Conservation (phyloP, 148 eudicot genomes). For the Rhododendron kiyosumense region DNA sequence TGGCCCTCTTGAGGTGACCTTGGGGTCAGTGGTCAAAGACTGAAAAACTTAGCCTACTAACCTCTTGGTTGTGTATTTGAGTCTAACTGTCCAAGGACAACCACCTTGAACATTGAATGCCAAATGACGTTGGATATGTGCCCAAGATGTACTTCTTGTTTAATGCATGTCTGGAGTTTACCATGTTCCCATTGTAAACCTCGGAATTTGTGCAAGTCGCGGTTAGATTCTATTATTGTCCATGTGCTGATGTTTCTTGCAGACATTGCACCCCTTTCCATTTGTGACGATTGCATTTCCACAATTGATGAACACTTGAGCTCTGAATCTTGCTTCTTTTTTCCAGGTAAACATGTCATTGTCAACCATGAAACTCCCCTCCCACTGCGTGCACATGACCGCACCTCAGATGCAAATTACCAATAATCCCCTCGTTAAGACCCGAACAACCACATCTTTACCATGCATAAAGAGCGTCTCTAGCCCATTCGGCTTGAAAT, state of each 20-base stretch:
- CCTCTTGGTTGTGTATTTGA: neutral
- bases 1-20: neutral
- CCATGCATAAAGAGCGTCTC: conserved; percentile 29
- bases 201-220: neutral
- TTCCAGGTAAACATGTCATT: conserved; percentile 26
- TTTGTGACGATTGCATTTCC: neutral
- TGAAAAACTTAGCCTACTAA: neutral
- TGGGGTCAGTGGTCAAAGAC: no score
- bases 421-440: conserved; percentile 19
- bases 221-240: neutral
- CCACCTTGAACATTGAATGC: neutral
- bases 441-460: conserved; percentile 18
- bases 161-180: neutral
- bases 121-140: neutral
- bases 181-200: neutral
- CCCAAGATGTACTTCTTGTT: neutral
- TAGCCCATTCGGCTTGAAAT: conserved; percentile 39
- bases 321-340: neutral
- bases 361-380: conserved; percentile 42
- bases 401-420: conserved; percentile 17
- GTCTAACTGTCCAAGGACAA: neutral
- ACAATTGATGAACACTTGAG: neutral
- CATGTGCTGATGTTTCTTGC: neutral
- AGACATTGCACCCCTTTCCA: neutral
- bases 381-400: conserved; percentile 29